Base-by-base conservation (phyloP, 2,329 filamentous ascomycete genomes). In the Capronia americana region DNA sequence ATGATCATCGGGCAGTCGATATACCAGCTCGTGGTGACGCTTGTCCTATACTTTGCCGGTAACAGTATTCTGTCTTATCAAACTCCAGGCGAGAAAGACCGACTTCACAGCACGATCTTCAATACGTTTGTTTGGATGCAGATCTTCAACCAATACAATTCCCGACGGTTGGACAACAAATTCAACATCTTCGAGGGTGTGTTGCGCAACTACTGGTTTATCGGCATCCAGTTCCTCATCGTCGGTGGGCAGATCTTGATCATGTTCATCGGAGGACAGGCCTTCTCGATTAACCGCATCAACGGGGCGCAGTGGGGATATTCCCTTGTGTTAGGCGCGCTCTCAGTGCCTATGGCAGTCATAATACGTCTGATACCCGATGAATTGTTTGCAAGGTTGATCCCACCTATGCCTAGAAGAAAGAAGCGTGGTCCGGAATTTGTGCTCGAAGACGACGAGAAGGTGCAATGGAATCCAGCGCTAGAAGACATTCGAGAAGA, bases 81-180 rank as follows among this genome's bases (percentile, higher is more conserved):
- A 75, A 82, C 56, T 68, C 74, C 17, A 61, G 75, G 61, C 65
- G 72, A 83, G 57, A 76, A 79, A 51, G 76, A 77, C 24, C 77
- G 85, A 70, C 78, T 88, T 38, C 81, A 86, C 69, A 88, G 87
- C 0, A 81, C 89, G 64, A 84, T 90, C 55, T 90, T 90, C 79
- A 90, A 90, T 76, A 87, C 85, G 0, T 90, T 89, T 71, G 88
- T 90, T 2, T 90, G 88, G 87, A 87, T 90, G 82, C 88, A 90
- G 73, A 89, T 90, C 68, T 90, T 90, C 79, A 90, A 90, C 75
- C 83, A 88, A 75, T 85, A 88, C 79, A 90, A 89, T 77, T 87
- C 86, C 73, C 83, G 87, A 32, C 85, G 86, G 46, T 79, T 88
- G 0, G 87, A 88, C 72, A 88, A 88, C 76, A 82, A 83, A 66